These are phyloP conservation scores for Colletotrichum cuscutae DNA, from an alignment of 2,329 filamentous ascomycete genomes.

Conservation along the genomic window DNA sequence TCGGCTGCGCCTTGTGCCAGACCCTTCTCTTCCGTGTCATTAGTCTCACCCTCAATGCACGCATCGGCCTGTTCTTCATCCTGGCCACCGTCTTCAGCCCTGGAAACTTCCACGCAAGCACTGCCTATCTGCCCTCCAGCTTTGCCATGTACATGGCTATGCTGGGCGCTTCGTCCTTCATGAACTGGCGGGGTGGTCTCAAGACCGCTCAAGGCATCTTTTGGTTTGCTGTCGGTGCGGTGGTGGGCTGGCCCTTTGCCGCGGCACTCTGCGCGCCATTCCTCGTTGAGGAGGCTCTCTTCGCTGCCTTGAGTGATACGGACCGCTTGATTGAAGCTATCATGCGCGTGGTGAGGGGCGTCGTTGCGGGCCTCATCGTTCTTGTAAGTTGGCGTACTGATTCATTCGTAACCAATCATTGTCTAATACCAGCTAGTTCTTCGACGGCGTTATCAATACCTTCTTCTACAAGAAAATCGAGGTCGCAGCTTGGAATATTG, in stretches of 20 bases:
- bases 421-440: conserved; percentile 56
- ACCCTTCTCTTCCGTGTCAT: conserved; percentile 83
- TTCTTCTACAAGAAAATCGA: conserved; percentile 86
- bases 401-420: conserved; percentile 10
- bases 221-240: conserved; percentile 87
- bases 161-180: conserved; percentile 86
- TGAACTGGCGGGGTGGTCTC: conserved; percentile 86
- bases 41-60: conserved; percentile 79
- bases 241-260: conserved; percentile 95
- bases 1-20: conserved; percentile 83
- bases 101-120: conserved; percentile 92
- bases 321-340: conserved; percentile 70
- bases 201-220: conserved; percentile 86
- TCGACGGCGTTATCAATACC: conserved; percentile 78
- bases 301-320: conserved; percentile 63
- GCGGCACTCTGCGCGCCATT: conserved; percentile 85
- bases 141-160: conserved; percentile 97
- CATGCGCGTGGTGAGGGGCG: conserved; percentile 73
- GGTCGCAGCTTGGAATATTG: conserved; percentile 89
- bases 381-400: conserved; percentile 65
- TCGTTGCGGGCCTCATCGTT: conserved; percentile 72
- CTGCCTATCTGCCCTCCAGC: conserved; percentile 89
- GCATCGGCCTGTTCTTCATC: conserved; percentile 87
- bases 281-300: conserved; percentile 78
- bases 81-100: conserved; percentile 81